Percentiles rank a stretch among this genome's conserved stretches.
Conservation (phyloP, 345 rosid genomes). For the Cardamine occulta region DNA sequence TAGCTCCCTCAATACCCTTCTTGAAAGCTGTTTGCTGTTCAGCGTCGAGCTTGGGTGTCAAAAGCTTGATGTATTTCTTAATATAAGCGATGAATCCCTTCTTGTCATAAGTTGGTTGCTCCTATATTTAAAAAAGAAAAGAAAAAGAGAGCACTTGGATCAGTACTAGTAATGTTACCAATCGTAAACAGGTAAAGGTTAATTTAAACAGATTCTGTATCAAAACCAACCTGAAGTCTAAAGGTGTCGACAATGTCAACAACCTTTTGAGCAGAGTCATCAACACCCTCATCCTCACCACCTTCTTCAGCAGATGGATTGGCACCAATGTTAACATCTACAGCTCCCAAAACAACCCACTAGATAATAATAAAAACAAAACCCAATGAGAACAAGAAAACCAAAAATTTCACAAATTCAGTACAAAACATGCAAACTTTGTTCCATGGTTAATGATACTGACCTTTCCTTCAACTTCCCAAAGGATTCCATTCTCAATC, state of each 20-base stretch:
- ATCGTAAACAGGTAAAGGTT: background rate
- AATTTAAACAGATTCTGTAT: background rate
- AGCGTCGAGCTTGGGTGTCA: constrained; percentile 62
- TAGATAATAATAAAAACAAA: constrained; percentile 28
- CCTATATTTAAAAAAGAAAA: constrained; percentile 49
- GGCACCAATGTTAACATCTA: constrained; percentile 88
- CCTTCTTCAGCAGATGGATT: constrained; percentile 96
- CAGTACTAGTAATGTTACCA: background rate
- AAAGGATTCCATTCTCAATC: constrained; percentile 64
- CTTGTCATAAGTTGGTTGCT: constrained; percentile 93
- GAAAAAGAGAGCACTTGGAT: background rate
- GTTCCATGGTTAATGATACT: constrained; percentile 2
- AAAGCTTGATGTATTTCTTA: constrained; percentile 75
- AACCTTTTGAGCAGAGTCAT: constrained; percentile 77
- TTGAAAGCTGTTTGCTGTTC: constrained; percentile 65
- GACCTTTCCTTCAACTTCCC: constrained; percentile 98
- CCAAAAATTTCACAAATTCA: background rate
- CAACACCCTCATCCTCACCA: constrained; percentile 86
- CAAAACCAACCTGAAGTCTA: constrained; percentile 81
- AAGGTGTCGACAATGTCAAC: constrained; percentile 99
- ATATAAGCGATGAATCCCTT: constrained; percentile 69
- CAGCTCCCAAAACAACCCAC: constrained; percentile 88
- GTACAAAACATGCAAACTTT: background rate
- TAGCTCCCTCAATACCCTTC: constrained; percentile 90
- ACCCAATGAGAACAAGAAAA: background rate